Percentiles rank a stretch among this genome's conserved stretches.
phyloP scores from a whole-genome alignment of 1,284 basidiomycete genomes.

The Malassezia yamatoensis region DNA sequence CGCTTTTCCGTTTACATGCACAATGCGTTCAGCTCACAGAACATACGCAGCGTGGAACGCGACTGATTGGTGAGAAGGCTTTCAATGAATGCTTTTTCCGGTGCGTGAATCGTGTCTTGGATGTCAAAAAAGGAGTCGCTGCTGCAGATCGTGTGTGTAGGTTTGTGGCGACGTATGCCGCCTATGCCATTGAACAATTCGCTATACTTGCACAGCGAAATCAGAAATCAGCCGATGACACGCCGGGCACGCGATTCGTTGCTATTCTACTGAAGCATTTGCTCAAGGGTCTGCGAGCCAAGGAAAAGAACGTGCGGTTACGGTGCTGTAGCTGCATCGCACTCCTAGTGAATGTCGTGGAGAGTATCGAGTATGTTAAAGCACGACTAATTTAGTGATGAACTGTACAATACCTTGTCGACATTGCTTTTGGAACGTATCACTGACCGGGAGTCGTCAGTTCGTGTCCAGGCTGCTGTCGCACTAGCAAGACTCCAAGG shows the following conservation, averaged over 20 bases:
- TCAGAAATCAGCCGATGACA: constrained; percentile 56
- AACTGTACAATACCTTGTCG: constrained; percentile 63
- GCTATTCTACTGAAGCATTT: constrained; percentile 63
- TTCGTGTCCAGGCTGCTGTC: constrained; percentile 73
- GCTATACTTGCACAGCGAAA: constrained; percentile 35
- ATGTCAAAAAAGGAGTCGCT: constrained; percentile 71
- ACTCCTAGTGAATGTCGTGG: constrained; percentile 32
- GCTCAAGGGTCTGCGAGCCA: constrained; percentile 71
- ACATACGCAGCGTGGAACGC: constrained; percentile 53
- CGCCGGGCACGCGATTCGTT: constrained; percentile 64
- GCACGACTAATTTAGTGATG: constrained; percentile 56
- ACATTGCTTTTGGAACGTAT: constrained; percentile 65
- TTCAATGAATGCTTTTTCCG: constrained; percentile 58
- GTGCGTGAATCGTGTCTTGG: constrained; percentile 63
- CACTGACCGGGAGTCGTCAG: constrained; percentile 71
- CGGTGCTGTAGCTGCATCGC: constrained; percentile 66
- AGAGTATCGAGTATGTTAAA: constrained; percentile 18
- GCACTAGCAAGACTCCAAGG: constrained; percentile 74
- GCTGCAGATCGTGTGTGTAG: constrained; percentile 72
- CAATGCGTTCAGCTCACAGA: constrained; percentile 59
- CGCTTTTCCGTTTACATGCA: constrained; percentile 70
- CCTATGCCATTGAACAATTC: constrained; percentile 50
- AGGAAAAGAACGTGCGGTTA: constrained; percentile 77
- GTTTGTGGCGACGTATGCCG: constrained; percentile 73
- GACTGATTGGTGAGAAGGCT: constrained; percentile 65